A percentile compares a stretch with the other conserved stretches of the same genome.
Conservation (phyloP, 768 basidiomycete species). For the Kwoniella dejecticola region DNA sequence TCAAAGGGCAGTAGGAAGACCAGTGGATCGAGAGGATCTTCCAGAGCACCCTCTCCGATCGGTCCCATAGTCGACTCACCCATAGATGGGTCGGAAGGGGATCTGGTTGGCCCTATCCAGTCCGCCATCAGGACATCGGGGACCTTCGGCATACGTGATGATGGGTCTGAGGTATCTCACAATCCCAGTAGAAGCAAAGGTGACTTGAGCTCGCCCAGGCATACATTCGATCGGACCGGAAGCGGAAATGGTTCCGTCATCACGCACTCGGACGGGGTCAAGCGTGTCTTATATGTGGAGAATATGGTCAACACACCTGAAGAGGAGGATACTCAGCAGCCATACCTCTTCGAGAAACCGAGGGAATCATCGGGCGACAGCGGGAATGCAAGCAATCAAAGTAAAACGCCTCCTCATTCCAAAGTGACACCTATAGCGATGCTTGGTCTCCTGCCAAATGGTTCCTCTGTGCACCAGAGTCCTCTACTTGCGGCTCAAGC, state of each 20-base stretch:
- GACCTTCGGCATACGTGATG: slow-evolving; percentile 43
- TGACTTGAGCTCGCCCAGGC: neutral
- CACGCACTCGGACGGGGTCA: slow-evolving; percentile 14
- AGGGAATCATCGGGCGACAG: neutral
- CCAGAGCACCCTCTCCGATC: slow-evolving; percentile 5
- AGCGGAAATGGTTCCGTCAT: slow-evolving; percentile 15
- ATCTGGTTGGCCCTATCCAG: slow-evolving; percentile 3
- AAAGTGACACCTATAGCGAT: slow-evolving; percentile 1
- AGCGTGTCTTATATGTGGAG: slow-evolving; percentile 24
- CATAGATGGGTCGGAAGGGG: neutral
- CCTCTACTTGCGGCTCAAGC: neutral
- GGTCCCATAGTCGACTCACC: neutral
- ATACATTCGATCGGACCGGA: slow-evolving; percentile 4
- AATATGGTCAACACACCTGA: slow-evolving; percentile 15
- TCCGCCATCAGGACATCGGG: slow-evolving; percentile 35
- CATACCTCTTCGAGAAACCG: neutral
- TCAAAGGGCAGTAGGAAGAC: slow-evolving; percentile 10
- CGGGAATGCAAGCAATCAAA: neutral
- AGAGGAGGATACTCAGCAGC: neutral
- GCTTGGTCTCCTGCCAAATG: neutral
- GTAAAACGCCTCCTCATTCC: neutral
- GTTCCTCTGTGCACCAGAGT: no score
- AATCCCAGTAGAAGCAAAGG: neutral
- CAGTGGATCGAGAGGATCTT: slow-evolving; percentile 3
- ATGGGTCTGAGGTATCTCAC: slow-evolving; percentile 27